phyloP scores from a whole-genome alignment of 352 stramenopile genomes.

The Peronospora farinosa region DNA sequence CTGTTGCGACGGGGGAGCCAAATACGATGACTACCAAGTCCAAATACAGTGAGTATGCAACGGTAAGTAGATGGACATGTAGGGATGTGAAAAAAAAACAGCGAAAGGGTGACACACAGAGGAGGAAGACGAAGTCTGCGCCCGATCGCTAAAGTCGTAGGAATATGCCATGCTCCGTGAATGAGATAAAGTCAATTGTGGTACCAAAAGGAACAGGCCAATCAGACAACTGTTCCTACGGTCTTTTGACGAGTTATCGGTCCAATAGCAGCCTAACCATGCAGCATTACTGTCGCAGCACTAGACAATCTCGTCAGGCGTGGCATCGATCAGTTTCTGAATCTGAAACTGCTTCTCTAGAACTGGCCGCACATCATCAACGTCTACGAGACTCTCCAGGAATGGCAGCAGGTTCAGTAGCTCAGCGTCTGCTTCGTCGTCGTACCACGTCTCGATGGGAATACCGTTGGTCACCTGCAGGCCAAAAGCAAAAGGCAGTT shows the following conservation, averaged over 20 bases:
- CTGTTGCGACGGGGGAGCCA: slow-evolving; percentile 17
- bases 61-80: not conserved
- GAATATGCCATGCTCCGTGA: slow-evolving; percentile 20
- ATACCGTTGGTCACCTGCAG: slow-evolving; percentile 93
- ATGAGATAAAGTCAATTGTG: slow-evolving; percentile 2
- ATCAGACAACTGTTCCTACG: slow-evolving; percentile 17
- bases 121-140: slow-evolving; percentile 15
- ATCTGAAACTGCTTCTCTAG: slow-evolving; percentile 89
- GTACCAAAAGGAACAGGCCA: slow-evolving; percentile 9
- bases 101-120: slow-evolving; percentile 6
- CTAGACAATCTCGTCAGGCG: slow-evolving; percentile 49
- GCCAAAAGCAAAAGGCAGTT: not conserved
- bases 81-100: not conserved
- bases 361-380: slow-evolving; percentile 85
- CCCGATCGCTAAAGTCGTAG: slow-evolving; percentile 23
- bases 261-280: not conserved
- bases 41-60: not conserved
- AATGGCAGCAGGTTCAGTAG: slow-evolving; percentile 95
- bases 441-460: slow-evolving; percentile 98
- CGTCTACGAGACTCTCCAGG: slow-evolving; percentile 84
- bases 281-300: not conserved
- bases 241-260: slow-evolving; percentile 16
- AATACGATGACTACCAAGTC: slow-evolving; percentile 18
- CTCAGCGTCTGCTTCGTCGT: slow-evolving; percentile 93
- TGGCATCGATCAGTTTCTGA: slow-evolving; percentile 83